Percentiles rank a stretch among this genome's conserved stretches.
phyloP scores from a whole-genome alignment of 257 asterid genomes.

The Paraleonurus japonicus region DNA sequence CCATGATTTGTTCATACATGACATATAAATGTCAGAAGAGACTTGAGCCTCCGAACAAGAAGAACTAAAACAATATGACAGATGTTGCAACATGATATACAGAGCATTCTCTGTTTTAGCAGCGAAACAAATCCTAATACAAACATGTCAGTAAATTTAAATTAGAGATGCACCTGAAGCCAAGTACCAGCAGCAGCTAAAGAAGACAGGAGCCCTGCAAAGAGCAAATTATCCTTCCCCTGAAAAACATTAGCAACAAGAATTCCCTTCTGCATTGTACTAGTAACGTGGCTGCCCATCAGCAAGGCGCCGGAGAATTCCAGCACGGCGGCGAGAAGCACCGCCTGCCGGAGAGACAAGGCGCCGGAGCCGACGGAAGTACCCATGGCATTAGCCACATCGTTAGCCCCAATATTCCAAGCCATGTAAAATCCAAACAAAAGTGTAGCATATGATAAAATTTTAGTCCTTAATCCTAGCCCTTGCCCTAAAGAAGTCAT shows the following conservation, averaged over 20 bases:
- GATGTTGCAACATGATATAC: no score
- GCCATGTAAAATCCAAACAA: constrained; percentile 95
- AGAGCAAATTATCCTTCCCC: constrained; percentile 83
- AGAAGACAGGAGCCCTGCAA: constrained; percentile 82
- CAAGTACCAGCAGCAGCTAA: constrained; percentile 99
- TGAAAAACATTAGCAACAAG: constrained; percentile 77
- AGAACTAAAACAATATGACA: no score
- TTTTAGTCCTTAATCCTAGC: constrained; percentile 45
- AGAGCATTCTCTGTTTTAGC: no score
- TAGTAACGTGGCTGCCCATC: constrained; percentile 94
- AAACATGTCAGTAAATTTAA: no score
- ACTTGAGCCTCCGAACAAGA: no score
- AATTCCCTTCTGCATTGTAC: constrained; percentile 98
- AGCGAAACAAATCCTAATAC: no score
- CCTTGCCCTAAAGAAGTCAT: constrained; percentile 71
- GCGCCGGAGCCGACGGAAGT: constrained; percentile 99
- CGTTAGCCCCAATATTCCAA: constrained; percentile 97
- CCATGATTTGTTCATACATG: no score
- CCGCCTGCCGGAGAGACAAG: constrained; percentile 77
- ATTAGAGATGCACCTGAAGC: constrained; percentile 62
- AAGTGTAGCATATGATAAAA: constrained; percentile 64
- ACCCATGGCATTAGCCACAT: constrained; percentile 98
- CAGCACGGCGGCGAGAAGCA: constrained; percentile 73
- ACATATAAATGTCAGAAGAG: no score
- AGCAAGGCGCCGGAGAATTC: constrained; percentile 88